Base-by-base conservation (phyloP, 805 yeast species). In the Schwanniomyces occidentalis region DNA sequence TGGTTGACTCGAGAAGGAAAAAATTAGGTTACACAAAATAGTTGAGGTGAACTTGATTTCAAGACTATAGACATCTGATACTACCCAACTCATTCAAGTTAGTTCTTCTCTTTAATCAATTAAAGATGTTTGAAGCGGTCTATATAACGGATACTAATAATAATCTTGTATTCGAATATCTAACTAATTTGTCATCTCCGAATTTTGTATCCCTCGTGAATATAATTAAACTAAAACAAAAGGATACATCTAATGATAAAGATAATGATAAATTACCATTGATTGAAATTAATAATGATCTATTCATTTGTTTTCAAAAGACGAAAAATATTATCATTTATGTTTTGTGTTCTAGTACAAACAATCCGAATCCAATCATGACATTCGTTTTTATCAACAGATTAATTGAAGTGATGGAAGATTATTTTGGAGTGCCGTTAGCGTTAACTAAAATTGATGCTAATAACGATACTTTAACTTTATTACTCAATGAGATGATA, bases 401-500 rank as follows among this genome's bases (percentile, higher is more conserved):
- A 18, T 55, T 85, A 15, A 64, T 80, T 9, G 71, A 58, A 13
- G 71, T 71, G 0, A 63, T 85, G 44, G 63, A 69, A 30, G 80
- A 76, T 36, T 85, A 80, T 55, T 82, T 86, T 26, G 73, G 73
- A 15, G 38, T 57, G 3, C 80, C 80, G 2, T 52, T 89, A 19
- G 70, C 78, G 2, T 57, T 76, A 2, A 52, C 73, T 16, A 83
- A 80, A 45, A 61, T 93, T 8, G 81, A 75, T 35, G 75, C 82
- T 28, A 83, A 88, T 51, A 73, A 72, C 44, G 95, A 88, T 50
- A 77, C 85, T 2, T 59, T 89, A 28, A 73, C 84, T 20, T 65
- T 88, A 47, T 59, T 91, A 23, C 61, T 90, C 41, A 83, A 80
- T 49, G 93, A 85, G 51, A 77, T 86, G 78, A 52, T 89, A 9